Percentiles rank a stretch among this genome's conserved stretches.
These are phyloP conservation scores for Phalaenopsis hybrid DNA, from an alignment of 116 monocot species.

Conservation along the genomic window DNA sequence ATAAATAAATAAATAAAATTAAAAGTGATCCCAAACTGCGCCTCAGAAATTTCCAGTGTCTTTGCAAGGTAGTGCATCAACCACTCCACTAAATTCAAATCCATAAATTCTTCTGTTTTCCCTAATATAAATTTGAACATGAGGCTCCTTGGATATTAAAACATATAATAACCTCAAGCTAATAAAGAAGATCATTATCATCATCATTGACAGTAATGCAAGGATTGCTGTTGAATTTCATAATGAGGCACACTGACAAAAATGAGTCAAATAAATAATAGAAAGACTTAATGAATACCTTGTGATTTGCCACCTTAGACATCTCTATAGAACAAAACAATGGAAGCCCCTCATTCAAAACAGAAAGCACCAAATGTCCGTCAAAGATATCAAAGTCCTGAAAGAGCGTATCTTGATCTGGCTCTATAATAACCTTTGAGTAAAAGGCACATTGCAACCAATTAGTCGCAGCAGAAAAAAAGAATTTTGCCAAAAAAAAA, in stretches of 20 bases:
- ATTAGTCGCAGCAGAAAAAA: constrained; percentile 9
- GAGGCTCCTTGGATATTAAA: not conserved
- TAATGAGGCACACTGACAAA: not conserved
- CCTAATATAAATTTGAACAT: not conserved
- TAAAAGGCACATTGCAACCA: constrained; percentile 8
- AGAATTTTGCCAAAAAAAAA: not conserved
- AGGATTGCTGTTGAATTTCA: not conserved
- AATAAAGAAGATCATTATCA: too few species aligned
- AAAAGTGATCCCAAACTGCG: too few species aligned
- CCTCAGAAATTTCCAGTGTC: not conserved
- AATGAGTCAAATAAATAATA: not conserved
- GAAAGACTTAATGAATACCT: constrained; percentile 29
- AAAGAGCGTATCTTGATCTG: constrained; percentile 41
- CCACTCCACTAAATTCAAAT: not conserved
- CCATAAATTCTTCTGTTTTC: not conserved
- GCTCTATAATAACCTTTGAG: constrained; percentile 56
- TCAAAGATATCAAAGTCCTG: constrained; percentile 91
- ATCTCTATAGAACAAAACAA: constrained; percentile 82
- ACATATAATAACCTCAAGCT: not conserved
- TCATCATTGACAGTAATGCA: not conserved
- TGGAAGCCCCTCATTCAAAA: constrained; percentile 49
- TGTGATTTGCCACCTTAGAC: constrained; percentile 34
- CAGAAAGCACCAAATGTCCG: constrained; percentile 73
- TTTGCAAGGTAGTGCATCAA: not conserved
- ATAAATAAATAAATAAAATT: too few species aligned